A percentile compares a stretch with the other conserved stretches of the same genome.
Evolutionary conservation across 306 rosid species (phyloP).

Genomic region (Chamaecrista fasciculata): DNA sequence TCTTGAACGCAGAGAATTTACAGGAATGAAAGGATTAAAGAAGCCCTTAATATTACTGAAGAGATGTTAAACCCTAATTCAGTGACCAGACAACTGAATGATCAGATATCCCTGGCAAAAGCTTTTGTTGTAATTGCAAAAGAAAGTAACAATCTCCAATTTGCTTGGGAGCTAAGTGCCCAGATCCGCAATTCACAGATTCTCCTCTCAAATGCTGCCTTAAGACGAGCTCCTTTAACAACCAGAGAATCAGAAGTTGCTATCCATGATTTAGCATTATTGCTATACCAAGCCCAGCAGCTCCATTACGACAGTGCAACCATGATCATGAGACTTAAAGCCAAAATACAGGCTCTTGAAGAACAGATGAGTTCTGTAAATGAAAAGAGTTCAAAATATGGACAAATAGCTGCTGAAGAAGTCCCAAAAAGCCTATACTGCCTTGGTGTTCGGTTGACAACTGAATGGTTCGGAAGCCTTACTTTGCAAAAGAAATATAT

Average conservation of each 20-base stretch:
- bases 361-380: slow-evolving; percentile 74
- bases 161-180: slow-evolving; percentile 95
- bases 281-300: slow-evolving; percentile 84
- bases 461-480: slow-evolving; percentile 67
- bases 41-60: slow-evolving; percentile 80
- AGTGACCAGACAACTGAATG: slow-evolving; percentile 70
- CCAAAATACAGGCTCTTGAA: slow-evolving; percentile 74
- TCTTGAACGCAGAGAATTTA: slow-evolving; percentile 54
- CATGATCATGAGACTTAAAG: slow-evolving; percentile 88
- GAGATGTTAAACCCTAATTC: slow-evolving; percentile 78
- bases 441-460: slow-evolving; percentile 79
- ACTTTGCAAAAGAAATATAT: slow-evolving; percentile 52
- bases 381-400: slow-evolving; percentile 85
- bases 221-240: slow-evolving; percentile 67
- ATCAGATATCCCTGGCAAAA: slow-evolving; percentile 85
- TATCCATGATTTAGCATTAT: slow-evolving; percentile 71
- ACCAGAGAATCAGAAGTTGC: slow-evolving; percentile 59
- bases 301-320: slow-evolving; percentile 89
- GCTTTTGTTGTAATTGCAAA: slow-evolving; percentile 87
- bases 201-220: slow-evolving; percentile 81
- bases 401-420: slow-evolving; percentile 95
- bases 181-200: slow-evolving; percentile 83
- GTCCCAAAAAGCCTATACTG: slow-evolving; percentile 82
- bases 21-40: slow-evolving; percentile 65
- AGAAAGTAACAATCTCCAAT: slow-evolving; percentile 82